Percentiles rank a stretch among this genome's conserved stretches.
Evolutionary conservation across 192 early-diverging fungal genomes (phyloP).

Genomic region (Podochytrium sp.): DNA sequence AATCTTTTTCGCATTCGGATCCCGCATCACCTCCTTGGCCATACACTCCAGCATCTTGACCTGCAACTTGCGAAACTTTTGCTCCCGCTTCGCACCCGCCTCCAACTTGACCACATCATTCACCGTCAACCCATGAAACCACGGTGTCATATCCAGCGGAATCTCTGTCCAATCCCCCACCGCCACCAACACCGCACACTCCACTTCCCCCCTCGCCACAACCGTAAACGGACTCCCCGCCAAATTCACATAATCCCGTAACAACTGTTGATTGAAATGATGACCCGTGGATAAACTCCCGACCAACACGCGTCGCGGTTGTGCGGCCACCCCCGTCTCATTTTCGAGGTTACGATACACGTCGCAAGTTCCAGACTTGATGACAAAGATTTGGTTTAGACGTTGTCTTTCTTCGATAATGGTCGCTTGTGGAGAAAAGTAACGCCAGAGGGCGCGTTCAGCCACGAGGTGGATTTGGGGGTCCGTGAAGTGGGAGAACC

Average conservation of each 20-base stretch:
- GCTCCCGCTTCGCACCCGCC: neutral
- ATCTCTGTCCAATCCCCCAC: slow-evolving; percentile 1
- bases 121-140: neutral
- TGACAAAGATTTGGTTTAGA: slow-evolving; percentile 10
- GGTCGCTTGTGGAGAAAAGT: neutral
- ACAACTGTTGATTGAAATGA: slow-evolving; percentile 18
- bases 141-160: neutral
- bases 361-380: slow-evolving; percentile 3
- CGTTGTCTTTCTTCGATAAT: slow-evolving; percentile 13
- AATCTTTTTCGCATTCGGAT: neutral
- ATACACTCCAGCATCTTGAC: neutral
- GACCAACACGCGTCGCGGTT: neutral
- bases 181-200: slow-evolving; percentile 3
- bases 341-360: neutral
- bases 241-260: neutral
- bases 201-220: neutral
- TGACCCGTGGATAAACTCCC: neutral
- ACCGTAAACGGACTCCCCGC: slow-evolving; percentile 7
- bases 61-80: slow-evolving; percentile 1
- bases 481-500: neutral
- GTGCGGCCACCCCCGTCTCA: neutral
- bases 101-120: neutral
- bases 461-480: neutral
- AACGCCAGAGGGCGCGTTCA: slow-evolving; percentile 8
- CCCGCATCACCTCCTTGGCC: neutral